Evolutionary conservation across 2,329 filamentous ascomycete genomes (phyloP), one percentile per base, ranked within the genome.

Genomic region (Scytalidium lignicola): DNA sequence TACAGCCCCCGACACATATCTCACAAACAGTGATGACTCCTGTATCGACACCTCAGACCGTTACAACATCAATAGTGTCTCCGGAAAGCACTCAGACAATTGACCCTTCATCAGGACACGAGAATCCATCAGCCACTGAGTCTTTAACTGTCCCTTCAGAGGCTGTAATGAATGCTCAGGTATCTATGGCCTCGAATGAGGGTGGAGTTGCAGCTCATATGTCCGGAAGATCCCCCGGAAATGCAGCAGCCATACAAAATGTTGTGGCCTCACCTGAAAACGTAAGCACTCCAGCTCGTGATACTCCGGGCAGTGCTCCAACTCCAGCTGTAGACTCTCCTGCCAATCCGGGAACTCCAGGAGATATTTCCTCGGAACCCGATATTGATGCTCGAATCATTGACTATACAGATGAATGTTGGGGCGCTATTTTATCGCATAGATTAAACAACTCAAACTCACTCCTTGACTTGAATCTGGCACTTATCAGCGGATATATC

Each of bases 401-500:
- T 17, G 88, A 93, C 60, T 67, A 80, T 2, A 83, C 82, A 1
- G 88, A 93, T 58, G 85, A 88, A 54, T 86, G 80, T 0, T 92
- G 86, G 84, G 87, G 84, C 18, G 78, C 87, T 4, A 72, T 93
- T 15, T 75, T 88, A 40, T 76, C 80, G 1, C 85, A 89, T 62
- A 75, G 82, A 13, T 71, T 85, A 15, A 82, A 78, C 64, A 84
- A 80, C 59, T 78, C 81, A 0, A 67, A 72, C 9, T 76, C 76
- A 2, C 68, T 78, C 15, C 68, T 76, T 4, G 79, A 83, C 41
- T 65, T 78, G 32, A 76, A 74, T 44, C 78, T 79, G 1, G 74
- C 82, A 0, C 73, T 86, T 1, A 74, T 79, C 26, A 84, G 80
- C 57, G 83, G 82, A 3, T 86, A 85, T 60, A 71, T 87, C 3